Evolutionary conservation across 257 asterid species (phyloP), one percentile per base, ranked within the genome.

Genomic region (Plantago major): DNA sequence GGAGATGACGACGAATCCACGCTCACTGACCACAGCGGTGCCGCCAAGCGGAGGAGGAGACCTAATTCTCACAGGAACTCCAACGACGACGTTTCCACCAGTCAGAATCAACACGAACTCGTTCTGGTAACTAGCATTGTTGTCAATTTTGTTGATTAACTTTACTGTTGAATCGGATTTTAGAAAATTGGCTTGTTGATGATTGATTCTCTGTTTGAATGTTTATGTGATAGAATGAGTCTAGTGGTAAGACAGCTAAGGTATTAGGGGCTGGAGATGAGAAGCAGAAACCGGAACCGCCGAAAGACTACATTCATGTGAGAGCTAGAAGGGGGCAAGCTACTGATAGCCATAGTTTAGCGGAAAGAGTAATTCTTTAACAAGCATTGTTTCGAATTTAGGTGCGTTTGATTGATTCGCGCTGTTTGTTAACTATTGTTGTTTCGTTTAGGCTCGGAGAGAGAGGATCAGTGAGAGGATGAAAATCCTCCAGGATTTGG

Each of bases 311-410:
- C 72, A 88, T 90, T 75, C 98, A 90, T 71, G 96, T 90, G 67
- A 79, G 97, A 74, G 97, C 96, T 15, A 83, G 96, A 76, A 80
- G 97, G 79, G 98, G 98, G 19, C 96, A 90, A 78, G 98, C 98
- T 26, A 90, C 96, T 11, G 98, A 90, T 76, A 88, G 98, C 80
- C 98, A 88, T 75, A 88, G 96, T 77, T 65, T 90, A 64, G 96
- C 98, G 33, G 98, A 90, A 76, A 79, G 98, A 75, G 98, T 90
- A 74, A 67, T 18, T 45, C 42, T 46, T 46, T 48, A 44, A n/a
- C 55, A 12, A 3, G 15, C 51, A 45, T 55, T 59, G 28, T 63
- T 22, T 13, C 7, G 44, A 64, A 72, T 60, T 60, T 55, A 9
- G 42, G 11, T 9, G 16, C 53, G 14, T 30, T 16, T 40, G 47